Percentiles rank a stretch among this genome's conserved stretches.
phyloP scores from a whole-genome alignment of 129 eudicot species.

The Daucus carota region DNA sequence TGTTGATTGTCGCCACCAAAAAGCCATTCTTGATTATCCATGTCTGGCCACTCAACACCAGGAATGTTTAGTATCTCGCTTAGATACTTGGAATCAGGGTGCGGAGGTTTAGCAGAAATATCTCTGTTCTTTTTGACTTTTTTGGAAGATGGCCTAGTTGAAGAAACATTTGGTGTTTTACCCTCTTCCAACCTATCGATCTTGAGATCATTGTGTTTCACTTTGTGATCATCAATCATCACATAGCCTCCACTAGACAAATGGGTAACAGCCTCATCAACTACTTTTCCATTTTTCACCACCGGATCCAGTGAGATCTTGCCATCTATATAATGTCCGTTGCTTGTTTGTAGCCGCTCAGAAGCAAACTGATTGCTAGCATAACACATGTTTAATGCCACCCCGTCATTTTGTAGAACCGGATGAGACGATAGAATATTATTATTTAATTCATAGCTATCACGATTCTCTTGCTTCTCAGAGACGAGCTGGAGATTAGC shows the following conservation, averaged over 20 bases:
- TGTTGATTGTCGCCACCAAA: conserved; percentile 15
- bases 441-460: conserved; percentile 2
- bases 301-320: not conserved
- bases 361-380: not conserved
- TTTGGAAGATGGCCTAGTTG: conserved; percentile 9
- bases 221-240: conserved; percentile 1
- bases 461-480: not conserved
- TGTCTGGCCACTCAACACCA: conserved; percentile 21
- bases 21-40: conserved; percentile 48
- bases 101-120: conserved; percentile 24
- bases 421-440: conserved; percentile 1
- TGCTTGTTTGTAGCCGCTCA: not conserved
- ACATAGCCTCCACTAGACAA: conserved; percentile 7
- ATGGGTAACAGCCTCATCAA: not conserved
- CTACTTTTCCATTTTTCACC: conserved; percentile 3
- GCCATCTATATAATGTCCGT: not conserved
- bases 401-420: conserved; percentile 1
- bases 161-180: not conserved
- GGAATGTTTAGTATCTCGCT: conserved; percentile 38
- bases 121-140: conserved; percentile 17
- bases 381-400: conserved; percentile 3
- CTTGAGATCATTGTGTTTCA: conserved; percentile 9
- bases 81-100: conserved; percentile 46
- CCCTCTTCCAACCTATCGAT: conserved; percentile 13
- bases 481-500: not conserved